phyloP scores from a whole-genome alignment of 768 basidiomycete species.

The Pisolithus tinctorius region DNA sequence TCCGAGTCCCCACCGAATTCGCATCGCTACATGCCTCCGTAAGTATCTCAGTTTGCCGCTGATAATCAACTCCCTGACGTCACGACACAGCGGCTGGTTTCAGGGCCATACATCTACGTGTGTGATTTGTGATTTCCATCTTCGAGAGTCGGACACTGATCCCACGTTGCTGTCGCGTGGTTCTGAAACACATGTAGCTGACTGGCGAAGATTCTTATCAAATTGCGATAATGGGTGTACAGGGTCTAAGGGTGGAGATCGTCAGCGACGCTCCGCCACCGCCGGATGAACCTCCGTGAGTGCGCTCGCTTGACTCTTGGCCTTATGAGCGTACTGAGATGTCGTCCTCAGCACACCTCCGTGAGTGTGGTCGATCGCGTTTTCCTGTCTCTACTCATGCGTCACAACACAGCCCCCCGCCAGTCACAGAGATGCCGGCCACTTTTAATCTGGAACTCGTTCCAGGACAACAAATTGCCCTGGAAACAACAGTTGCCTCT shows the following conservation, averaged over 20 bases:
- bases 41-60: slow-evolving; percentile 24
- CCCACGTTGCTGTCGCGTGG: slow-evolving; percentile 15
- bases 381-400: slow-evolving; percentile 4
- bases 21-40: slow-evolving; percentile 82
- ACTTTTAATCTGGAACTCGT: slow-evolving; percentile 76
- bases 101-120: slow-evolving; percentile 82
- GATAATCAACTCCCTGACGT: slow-evolving; percentile 14
- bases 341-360: slow-evolving; percentile 37
- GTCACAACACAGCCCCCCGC: slow-evolving; percentile 41
- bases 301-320: slow-evolving; percentile 11
- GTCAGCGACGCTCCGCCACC: slow-evolving; percentile 82
- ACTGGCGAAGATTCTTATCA: slow-evolving; percentile 84
- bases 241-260: slow-evolving; percentile 80
- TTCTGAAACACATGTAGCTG: slow-evolving; percentile 38
- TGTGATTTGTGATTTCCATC: slow-evolving; percentile 21
- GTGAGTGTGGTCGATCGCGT: slow-evolving; percentile 29
- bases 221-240: slow-evolving; percentile 79
- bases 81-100: slow-evolving; percentile 56
- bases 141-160: slow-evolving; percentile 7
- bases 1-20: slow-evolving; percentile 83
- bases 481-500: slow-evolving; percentile 74
- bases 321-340: slow-evolving; percentile 7
- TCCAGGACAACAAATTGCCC: slow-evolving; percentile 72
- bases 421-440: slow-evolving; percentile 82
- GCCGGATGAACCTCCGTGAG: slow-evolving; percentile 78